Conservation (phyloP, 768 basidiomycete species). For the Ephemerocybe angulata region DNA sequence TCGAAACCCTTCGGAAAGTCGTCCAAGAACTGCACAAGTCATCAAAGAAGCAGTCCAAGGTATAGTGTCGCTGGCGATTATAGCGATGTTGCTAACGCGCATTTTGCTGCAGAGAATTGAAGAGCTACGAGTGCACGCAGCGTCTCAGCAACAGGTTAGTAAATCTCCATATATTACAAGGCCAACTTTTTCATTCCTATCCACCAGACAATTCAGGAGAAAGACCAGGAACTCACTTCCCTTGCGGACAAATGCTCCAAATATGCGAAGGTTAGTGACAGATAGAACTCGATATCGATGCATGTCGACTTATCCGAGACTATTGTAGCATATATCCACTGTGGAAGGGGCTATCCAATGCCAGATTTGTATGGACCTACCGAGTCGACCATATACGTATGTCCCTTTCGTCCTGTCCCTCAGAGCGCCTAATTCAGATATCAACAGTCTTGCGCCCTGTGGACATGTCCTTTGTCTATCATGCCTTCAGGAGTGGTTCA, state of each 20-base stretch:
- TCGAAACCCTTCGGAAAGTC: conserved; percentile 51
- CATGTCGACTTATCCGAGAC: not conserved
- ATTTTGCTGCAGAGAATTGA: conserved; percentile 43
- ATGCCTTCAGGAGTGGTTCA: conserved; percentile 79
- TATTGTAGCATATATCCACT: conserved; percentile 44
- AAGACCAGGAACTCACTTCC: conserved; percentile 40
- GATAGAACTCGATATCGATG: not conserved
- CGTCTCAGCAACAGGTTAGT: conserved; percentile 35
- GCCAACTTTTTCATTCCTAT: not conserved
- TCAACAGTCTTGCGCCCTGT: conserved; percentile 61
- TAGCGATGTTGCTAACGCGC: conserved; percentile 5
- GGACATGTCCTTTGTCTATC: conserved; percentile 72
- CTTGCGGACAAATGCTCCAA: conserved; percentile 46
- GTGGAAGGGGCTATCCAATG: conserved; percentile 64
- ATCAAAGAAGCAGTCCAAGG: conserved; percentile 56
- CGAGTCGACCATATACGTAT: conserved; percentile 64
- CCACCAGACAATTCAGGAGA: conserved; percentile 41
- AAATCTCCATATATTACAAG: not conserved
- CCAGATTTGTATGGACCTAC: conserved; percentile 74
- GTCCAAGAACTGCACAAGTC: conserved; percentile 45
- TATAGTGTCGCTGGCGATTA: conserved; percentile 14
- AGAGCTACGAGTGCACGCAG: conserved; percentile 45
- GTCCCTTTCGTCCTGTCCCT: conserved; percentile 21
- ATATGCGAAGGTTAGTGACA: conserved; percentile 50
- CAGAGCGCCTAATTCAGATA: conserved; percentile 8